Conservation (phyloP, 306 rosid species). For the Begonia fuchsioides region DNA sequence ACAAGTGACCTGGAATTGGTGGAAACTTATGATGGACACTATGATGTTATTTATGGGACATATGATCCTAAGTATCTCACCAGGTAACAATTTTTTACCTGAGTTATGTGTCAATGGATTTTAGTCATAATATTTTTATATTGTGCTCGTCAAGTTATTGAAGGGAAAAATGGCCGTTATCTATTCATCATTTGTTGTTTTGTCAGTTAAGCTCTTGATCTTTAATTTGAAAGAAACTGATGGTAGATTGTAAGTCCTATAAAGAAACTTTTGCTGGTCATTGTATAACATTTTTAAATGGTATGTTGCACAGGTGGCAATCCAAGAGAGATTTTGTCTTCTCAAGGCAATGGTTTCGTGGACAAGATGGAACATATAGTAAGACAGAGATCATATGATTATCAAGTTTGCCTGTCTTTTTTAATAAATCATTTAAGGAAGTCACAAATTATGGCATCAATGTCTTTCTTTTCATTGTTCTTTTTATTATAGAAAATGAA, state of each 20-base stretch:
- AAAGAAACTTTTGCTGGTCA: background rate
- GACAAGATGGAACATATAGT: constrained; percentile 92
- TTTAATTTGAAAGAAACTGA: constrained; percentile 2
- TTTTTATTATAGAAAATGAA: background rate
- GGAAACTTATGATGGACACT: constrained; percentile 68
- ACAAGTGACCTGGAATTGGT: constrained; percentile 76
- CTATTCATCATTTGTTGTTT: no score
- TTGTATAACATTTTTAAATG: constrained; percentile 2
- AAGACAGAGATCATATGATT: constrained; percentile 21
- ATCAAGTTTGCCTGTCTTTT: background rate
- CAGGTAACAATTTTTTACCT: constrained; percentile 32
- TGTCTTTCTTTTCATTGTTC: background rate
- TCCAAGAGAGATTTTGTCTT: constrained; percentile 81
- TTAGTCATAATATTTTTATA: no score
- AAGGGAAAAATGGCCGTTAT: no score
- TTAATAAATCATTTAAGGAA: background rate
- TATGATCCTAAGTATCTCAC: constrained; percentile 73
- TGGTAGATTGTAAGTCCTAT: no score
- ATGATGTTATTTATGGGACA: constrained; percentile 77
- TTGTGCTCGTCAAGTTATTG: no score
- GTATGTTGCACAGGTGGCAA: constrained; percentile 52
- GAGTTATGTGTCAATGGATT: background rate
- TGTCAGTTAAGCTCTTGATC: background rate
- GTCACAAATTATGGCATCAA: background rate
- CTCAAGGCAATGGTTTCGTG: constrained; percentile 91